Evolutionary conservation across 768 basidiomycete genomes (phyloP), one percentile per base, ranked within the genome.

Genomic region (Hericium rajendrae): DNA sequence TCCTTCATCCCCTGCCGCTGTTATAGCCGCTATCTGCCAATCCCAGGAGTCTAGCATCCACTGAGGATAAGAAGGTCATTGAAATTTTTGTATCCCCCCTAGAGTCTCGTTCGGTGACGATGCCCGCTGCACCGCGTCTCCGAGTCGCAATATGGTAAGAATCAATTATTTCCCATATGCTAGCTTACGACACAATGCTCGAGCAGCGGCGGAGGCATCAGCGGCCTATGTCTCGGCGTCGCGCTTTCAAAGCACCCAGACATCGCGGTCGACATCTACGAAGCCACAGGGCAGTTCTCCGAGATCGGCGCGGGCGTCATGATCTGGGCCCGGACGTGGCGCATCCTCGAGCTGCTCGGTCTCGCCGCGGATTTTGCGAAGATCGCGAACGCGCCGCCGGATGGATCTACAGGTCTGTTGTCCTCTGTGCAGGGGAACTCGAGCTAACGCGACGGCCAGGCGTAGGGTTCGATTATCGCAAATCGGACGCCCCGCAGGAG

Each of bases 251-350:
- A 56, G 24, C 65, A 62, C 39, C 52, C 63, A 0, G 61, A 70
- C 51, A 64, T 71, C 53, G 53, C 64, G 12, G 59, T 71, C 16
- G 59, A 65, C 22, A 59, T 72, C 4, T 72, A 71, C 49, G 71
- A 72, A 55, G 67, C 70, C 1, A 72, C 78, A 1, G 71, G 65
- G 4, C 70, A 70, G 20, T 77, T 79, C 66, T 74, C 69, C 51
- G 78, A 81, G 59, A 78, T 79, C 32, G 78, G 78, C 6, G 79
- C 79, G 3, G 73, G 73, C 0, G 65, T 73, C 8, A 69, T 67
- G 59, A 63, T 72, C 12, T 70, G 68, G 67, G 56, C 60, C 20
- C 53, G 69, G 50, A 64, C 70, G 3, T 71, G 65, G 69, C 46
- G 57, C 56, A 63, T 69, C 53, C 57, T 70, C 16, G 15, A 61